These are phyloP conservation scores for Metschnikowia gruessii DNA, from an alignment of 805 yeast genomes.

Conservation along the genomic window DNA sequence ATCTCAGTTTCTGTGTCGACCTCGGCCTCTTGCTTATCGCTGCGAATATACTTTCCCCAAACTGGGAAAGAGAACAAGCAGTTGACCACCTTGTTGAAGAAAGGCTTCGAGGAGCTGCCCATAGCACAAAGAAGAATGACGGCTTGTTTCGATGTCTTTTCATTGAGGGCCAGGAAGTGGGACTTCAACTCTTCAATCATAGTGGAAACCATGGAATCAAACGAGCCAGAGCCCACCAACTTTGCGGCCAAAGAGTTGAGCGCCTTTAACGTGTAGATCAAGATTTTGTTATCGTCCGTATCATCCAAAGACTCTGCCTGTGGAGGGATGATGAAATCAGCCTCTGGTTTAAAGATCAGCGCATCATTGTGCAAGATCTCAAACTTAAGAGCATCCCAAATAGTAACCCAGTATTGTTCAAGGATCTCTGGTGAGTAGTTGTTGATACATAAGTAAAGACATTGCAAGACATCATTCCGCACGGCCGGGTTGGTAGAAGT, in stretches of 20 bases:
- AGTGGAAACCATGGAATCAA: slow-evolving; percentile 32
- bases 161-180: slow-evolving; percentile 47
- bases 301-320: slow-evolving; percentile 29
- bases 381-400: slow-evolving; percentile 87
- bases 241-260: slow-evolving; percentile 24
- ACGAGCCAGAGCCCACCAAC: slow-evolving; percentile 34
- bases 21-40: slow-evolving; percentile 17
- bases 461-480: slow-evolving; percentile 67
- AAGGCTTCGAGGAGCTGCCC: slow-evolving; percentile 43
- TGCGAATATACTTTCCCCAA: slow-evolving; percentile 40
- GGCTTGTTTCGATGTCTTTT: slow-evolving; percentile 59
- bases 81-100: slow-evolving; percentile 48
- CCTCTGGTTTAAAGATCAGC: slow-evolving; percentile 29
- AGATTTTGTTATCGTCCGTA: slow-evolving; percentile 34
- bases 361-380: slow-evolving; percentile 79
- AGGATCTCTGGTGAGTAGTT: slow-evolving; percentile 50
- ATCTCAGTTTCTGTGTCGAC: slow-evolving; percentile 16
- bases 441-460: slow-evolving; percentile 56
- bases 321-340: slow-evolving; percentile 26
- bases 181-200: slow-evolving; percentile 46
- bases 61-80: slow-evolving; percentile 35
- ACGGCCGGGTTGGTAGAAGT: slow-evolving; percentile 71
- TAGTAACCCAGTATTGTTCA: slow-evolving; percentile 59
- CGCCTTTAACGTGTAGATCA: slow-evolving; percentile 37
- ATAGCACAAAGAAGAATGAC: slow-evolving; percentile 56